phyloP scores from a whole-genome alignment of 2,329 filamentous ascomycete genomes.

The Cytospora mali region DNA sequence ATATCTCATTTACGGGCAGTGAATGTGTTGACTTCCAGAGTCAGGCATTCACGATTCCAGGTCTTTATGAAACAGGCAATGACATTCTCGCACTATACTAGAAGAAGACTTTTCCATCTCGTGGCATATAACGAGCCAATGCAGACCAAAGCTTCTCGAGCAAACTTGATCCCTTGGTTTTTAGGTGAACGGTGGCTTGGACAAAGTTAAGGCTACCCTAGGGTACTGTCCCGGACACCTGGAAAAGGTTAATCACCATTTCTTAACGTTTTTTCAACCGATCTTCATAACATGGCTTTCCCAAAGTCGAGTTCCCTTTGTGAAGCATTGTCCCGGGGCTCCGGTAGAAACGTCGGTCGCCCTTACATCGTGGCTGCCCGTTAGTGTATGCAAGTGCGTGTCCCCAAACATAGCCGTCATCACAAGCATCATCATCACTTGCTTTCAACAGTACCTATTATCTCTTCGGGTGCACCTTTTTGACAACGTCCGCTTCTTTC shows the following conservation, averaged over 20 bases:
- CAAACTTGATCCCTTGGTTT: neutral
- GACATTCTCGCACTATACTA: too few species aligned
- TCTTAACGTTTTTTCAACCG: slow-evolving; percentile 3
- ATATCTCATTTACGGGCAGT: neutral
- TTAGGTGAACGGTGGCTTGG: neutral
- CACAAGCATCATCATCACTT: neutral
- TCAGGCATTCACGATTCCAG: too few species aligned
- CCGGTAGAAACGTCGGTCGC: too few species aligned
- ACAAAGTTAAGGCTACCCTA: slow-evolving; percentile 8
- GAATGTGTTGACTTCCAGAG: neutral
- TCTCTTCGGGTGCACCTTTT: neutral
- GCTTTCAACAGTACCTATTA: neutral
- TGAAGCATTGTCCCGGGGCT: too few species aligned
- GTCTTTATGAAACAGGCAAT: too few species aligned
- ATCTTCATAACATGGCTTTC: neutral
- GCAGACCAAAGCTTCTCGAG: neutral
- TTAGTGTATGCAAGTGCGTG: slow-evolving; percentile 13
- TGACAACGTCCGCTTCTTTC: neutral
- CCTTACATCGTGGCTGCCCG: neutral
- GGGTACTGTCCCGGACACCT: slow-evolving; percentile 6
- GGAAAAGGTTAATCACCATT: slow-evolving; percentile 9
- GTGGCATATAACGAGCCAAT: slow-evolving; percentile 6
- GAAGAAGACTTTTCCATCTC: too few species aligned
- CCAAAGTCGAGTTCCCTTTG: too few species aligned
- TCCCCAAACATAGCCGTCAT: slow-evolving; percentile 6